phyloP scores from a whole-genome alignment of 1,284 basidiomycete species.

The Agroathelia rolfsii region DNA sequence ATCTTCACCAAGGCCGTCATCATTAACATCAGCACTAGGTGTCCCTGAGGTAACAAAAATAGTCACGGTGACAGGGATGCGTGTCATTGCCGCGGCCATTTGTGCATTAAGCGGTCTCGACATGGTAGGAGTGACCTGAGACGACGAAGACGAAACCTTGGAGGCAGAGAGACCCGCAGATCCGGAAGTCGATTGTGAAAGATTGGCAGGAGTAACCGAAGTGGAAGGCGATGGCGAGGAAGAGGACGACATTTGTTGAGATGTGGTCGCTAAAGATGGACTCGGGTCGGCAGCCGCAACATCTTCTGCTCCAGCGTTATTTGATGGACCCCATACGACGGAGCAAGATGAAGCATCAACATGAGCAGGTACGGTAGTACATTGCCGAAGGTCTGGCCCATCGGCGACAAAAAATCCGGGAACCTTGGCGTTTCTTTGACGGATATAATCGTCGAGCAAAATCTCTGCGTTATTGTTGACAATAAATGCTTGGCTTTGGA shows the following conservation, averaged over 20 bases:
- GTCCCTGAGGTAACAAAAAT: too few relatives aligned
- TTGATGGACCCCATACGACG: slow-evolving; percentile 38
- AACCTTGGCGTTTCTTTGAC: slow-evolving; percentile 36
- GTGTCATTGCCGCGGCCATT: not conserved
- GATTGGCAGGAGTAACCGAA: too few relatives aligned
- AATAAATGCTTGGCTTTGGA: slow-evolving; percentile 58
- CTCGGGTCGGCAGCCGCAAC: slow-evolving; percentile 3
- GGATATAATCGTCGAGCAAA: slow-evolving; percentile 41
- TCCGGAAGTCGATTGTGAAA: too few relatives aligned
- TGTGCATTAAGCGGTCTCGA: too few relatives aligned
- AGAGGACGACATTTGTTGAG: slow-evolving; percentile 3
- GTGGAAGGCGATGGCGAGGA: slow-evolving; percentile 3
- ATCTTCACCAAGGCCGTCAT: slow-evolving; percentile 12
- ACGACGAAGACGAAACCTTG: slow-evolving; percentile 8
- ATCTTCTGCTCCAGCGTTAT: slow-evolving; percentile 6
- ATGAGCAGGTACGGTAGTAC: slow-evolving; percentile 42
- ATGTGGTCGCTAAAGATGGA: slow-evolving; percentile 5
- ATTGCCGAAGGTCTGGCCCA: slow-evolving; percentile 41
- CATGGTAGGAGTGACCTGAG: slow-evolving; percentile 2
- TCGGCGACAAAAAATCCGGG: slow-evolving; percentile 45
- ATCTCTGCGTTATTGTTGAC: slow-evolving; percentile 50
- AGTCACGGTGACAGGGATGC: slow-evolving; percentile 4
- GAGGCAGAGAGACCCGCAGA: too few relatives aligned
- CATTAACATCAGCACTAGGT: too few relatives aligned
- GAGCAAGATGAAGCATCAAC: slow-evolving; percentile 38